Evolutionary conservation across 1,284 basidiomycete genomes (phyloP), one percentile per base, ranked within the genome.

Genomic region (Phellopilus nigrolimitatus): DNA sequence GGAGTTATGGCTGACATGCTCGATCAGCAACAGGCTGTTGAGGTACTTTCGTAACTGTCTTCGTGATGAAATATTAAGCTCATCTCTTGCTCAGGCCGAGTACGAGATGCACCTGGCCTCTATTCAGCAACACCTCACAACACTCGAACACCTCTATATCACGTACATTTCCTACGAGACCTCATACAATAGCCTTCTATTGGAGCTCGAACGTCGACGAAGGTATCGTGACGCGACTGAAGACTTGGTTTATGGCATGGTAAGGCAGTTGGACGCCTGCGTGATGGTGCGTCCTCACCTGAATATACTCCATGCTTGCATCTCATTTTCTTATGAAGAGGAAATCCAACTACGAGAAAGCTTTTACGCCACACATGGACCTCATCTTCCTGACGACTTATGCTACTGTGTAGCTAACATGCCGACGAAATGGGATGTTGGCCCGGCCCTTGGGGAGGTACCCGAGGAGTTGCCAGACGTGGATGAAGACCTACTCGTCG

Each of bases 1-100:
- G 79, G 83, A 17, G 85, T 88, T 47, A 88, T 91, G 81, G 69
- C 72, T 0, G 81, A 84, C 47, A 88, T 90, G 83, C 66, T 90
- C 4, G 71, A 75, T 34, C 75, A 73, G 15, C 86, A 89, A 62
- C 75, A 82, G 51, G 64, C 67, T 10, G 75, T 86, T 8, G 82
- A 89, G 73, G 85, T 84, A 31, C 21, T 55, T 53, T 21, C 17
- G 22, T 9, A 9, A n/a, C 17, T 19, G 27, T 28, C 12, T 21
- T 7, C 36, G 15, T 36, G 31, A 8, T 30, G 22, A 21, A 7
- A 24, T 15, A 8, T 31, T 36, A 37, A 47, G 17, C 47, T 40
- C 43, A 19, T 55, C 25, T 49, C 49, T 33, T 25, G 21, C 40
- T 6, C 52, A 85, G 82, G 58, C 54, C 7, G 73, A 80, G 55